phyloP scores from a whole-genome alignment of 2,329 filamentous ascomycete species.

The Sporothrix brasiliensis region DNA sequence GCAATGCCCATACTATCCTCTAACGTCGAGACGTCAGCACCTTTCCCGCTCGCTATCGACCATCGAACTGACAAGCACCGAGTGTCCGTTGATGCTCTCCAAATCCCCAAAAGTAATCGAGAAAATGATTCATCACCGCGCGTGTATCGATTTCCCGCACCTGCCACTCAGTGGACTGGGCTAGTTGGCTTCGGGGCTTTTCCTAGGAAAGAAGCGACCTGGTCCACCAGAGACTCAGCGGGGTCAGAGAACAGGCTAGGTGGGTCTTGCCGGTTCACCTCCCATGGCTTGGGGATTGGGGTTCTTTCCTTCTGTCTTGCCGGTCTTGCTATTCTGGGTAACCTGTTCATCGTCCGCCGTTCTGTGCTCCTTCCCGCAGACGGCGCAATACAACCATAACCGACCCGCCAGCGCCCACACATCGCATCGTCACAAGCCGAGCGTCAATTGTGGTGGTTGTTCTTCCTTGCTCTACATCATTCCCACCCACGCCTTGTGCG shows the following conservation, averaged over 20 bases:
- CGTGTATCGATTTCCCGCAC: constrained; percentile 28
- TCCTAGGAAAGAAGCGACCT: background rate
- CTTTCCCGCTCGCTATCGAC: background rate
- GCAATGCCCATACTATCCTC: background rate
- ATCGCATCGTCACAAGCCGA: constrained; percentile 25
- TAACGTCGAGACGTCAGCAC: constrained; percentile 40
- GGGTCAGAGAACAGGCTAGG: background rate
- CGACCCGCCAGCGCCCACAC: constrained; percentile 5
- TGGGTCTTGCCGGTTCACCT: background rate
- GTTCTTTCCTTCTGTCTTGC: constrained; percentile 12
- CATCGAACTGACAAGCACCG: constrained; percentile 21
- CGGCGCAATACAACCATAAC: background rate
- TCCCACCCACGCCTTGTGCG: background rate
- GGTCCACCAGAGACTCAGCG: background rate
- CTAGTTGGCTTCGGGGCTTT: background rate
- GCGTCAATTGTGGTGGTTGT: background rate
- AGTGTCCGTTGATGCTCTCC: constrained; percentile 6
- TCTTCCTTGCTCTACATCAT: background rate
- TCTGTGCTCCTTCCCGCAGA: background rate
- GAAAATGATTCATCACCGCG: constrained; percentile 22
- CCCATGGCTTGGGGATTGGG: constrained; percentile 10
- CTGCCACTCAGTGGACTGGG: background rate
- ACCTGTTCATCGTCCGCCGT: constrained; percentile 23
- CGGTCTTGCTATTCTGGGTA: constrained; percentile 27
- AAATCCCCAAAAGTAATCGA: background rate